These are phyloP conservation scores for Solanum commersonii DNA, from an alignment of 257 asterid genomes.

Conservation along the genomic window DNA sequence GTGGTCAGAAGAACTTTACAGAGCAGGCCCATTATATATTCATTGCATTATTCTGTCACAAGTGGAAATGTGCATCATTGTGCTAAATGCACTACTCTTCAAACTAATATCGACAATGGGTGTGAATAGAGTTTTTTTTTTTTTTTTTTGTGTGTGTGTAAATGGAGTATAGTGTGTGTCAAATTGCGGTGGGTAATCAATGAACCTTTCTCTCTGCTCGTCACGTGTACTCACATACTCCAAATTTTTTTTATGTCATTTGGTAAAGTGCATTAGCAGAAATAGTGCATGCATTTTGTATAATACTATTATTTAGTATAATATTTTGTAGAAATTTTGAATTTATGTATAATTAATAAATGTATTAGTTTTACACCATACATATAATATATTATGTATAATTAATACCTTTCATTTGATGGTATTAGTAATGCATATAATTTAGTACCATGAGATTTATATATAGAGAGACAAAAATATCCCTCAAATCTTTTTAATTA, in stretches of 20 bases:
- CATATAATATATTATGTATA: no score
- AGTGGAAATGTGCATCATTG: not conserved
- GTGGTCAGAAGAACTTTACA: not conserved
- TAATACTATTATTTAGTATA: no score
- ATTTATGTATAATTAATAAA: no score
- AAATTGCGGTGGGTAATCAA: not conserved
- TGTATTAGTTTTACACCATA: not conserved
- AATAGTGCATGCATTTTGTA: no score
- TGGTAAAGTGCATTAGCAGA: no score
- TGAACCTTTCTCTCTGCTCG: not conserved
- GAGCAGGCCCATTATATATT: not conserved
- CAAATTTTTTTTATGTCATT: not conserved
- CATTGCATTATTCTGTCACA: not conserved
- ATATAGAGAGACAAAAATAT: no score
- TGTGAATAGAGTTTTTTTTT: not conserved
- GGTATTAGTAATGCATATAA: not conserved
- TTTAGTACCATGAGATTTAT: not conserved
- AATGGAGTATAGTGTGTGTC: not conserved
- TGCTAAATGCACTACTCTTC: not conserved
- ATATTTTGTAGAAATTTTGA: not conserved
- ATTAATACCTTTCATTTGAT: not conserved
- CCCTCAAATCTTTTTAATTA: no score
- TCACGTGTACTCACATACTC: not conserved
- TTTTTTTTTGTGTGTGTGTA: not conserved
- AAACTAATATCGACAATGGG: not conserved